Conservation (phyloP, 2,329 filamentous ascomycete genomes). For the Acarospora socialis region DNA sequence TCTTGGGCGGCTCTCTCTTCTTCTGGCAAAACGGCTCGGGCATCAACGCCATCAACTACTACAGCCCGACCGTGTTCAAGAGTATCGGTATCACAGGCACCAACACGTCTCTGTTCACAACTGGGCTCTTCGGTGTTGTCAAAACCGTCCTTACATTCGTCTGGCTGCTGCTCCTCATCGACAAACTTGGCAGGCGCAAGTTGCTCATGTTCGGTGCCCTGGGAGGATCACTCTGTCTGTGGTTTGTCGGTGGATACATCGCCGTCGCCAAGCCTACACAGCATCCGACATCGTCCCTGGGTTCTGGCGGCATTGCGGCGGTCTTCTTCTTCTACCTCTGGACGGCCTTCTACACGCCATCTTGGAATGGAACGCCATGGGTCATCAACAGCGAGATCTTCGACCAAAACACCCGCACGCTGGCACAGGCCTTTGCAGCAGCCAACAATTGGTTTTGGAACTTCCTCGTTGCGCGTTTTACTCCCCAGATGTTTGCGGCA, state of each 20-base stretch:
- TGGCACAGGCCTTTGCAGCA: conserved; percentile 58
- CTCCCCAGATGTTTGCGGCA: conserved; percentile 26
- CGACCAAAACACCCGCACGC: conserved; percentile 50
- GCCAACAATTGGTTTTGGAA: conserved; percentile 62
- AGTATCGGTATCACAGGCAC: conserved; percentile 47
- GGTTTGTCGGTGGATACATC: conserved; percentile 50
- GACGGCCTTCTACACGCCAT: conserved; percentile 57
- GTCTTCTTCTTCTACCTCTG: conserved; percentile 63
- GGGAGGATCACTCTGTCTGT: conserved; percentile 50
- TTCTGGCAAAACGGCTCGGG: conserved; percentile 65
- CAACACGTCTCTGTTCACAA: conserved; percentile 49
- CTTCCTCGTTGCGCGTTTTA: conserved; percentile 49
- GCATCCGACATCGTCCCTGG: conserved; percentile 24
- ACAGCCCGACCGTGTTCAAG: conserved; percentile 53
- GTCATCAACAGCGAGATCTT: conserved; percentile 47
- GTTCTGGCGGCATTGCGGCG: conserved; percentile 41
- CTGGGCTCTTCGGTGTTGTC: conserved; percentile 63
- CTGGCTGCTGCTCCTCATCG: conserved; percentile 56
- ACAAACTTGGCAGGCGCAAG: conserved; percentile 46
- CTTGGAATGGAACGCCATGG: conserved; percentile 52
- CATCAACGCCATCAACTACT: conserved; percentile 71
- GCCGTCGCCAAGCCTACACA: conserved; percentile 30
- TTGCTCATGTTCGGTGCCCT: conserved; percentile 51
- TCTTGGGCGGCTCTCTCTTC: conserved; percentile 60
- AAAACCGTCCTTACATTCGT: conserved; percentile 55